Base-by-base conservation (phyloP, 257 asterid species). In the Anisodus tanguticus region DNA sequence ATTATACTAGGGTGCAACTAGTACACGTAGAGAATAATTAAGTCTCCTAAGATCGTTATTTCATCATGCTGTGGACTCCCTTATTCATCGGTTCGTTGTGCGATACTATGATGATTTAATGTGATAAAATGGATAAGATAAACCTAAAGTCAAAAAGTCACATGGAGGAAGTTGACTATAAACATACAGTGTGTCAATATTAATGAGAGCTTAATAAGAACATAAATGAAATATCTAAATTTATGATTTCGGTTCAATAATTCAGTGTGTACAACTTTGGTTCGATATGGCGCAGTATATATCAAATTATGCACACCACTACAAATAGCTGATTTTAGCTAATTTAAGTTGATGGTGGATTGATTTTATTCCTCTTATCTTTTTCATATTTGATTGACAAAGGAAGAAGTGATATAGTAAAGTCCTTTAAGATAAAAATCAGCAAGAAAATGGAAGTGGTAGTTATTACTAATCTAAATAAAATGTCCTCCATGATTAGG, bases 381-480 rank as follows among this genome's bases (percentile, higher is more conserved):
- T 51, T 3, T 49, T 7, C 45, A 69, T 39, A 16, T 70, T 17
- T 17, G 16, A 70, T 16, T 70, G 54, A 69, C 16, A 11, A 19
- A 74, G 45, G 43, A 31, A 19, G 81, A 74, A 74, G 62, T 74
- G 45, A 74, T 22, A 51, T 0, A 13, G 26, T 39, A 76, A 51
- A 13, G 47, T 26, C 45, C 15, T 53, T 31, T 2, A 51, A 7
- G 31, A 77, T 77, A 77, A 49, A 77, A 66, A 77, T 77, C 49
- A 53, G 15, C 47, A 16, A 16, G 64, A 77, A 26, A 31, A 76
- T 26, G 47, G 64, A 77, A 77, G 12, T 8, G 22, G 15, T 2
- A 53, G 64, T 77, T 12, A 31, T 77, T 12, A 8, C 15, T 77
- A 53, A 77, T 77, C 64, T 53, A 26, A 77, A 77, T 49, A 74